These are phyloP conservation scores for Coniella lustricola DNA, from an alignment of 2,329 filamentous ascomycete genomes.

Conservation along the genomic window DNA sequence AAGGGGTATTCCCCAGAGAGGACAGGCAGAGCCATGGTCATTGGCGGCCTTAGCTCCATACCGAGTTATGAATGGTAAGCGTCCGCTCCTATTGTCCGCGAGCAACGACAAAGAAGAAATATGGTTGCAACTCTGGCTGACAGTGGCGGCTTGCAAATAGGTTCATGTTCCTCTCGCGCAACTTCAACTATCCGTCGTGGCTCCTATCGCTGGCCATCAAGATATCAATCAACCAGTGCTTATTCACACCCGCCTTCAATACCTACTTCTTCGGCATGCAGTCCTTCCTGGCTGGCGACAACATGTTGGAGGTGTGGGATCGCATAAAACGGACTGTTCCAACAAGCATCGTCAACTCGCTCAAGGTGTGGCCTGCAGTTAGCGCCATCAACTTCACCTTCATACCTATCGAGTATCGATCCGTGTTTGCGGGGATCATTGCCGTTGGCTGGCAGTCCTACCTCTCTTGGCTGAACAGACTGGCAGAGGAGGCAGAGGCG, in stretches of 20 bases:
- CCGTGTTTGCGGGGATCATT: conserved; percentile 70
- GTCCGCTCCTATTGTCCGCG: not conserved
- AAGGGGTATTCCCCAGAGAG: conserved; percentile 61
- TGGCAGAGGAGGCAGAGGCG: conserved; percentile 54
- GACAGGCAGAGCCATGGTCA: conserved; percentile 64
- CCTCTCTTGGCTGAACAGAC: conserved; percentile 70
- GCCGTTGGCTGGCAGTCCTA: conserved; percentile 93
- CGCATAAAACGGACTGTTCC: conserved; percentile 72
- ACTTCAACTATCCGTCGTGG: conserved; percentile 79
- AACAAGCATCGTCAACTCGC: conserved; percentile 66
- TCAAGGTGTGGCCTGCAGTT: conserved; percentile 83
- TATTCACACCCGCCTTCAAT: conserved; percentile 80
- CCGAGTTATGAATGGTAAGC: conserved; percentile 75
- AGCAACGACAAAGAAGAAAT: too few species aligned
- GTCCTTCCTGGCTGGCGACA: conserved; percentile 64
- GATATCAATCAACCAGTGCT: conserved; percentile 69
- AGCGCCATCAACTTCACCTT: conserved; percentile 86
- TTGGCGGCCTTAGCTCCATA: conserved; percentile 67
- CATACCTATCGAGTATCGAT: conserved; percentile 69
- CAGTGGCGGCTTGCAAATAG: conserved; percentile 30
- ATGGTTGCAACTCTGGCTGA: not conserved
- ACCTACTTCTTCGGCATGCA: conserved; percentile 78
- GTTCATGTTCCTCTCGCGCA: conserved; percentile 71
- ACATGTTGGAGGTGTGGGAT: conserved; percentile 55
- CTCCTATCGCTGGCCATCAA: conserved; percentile 66